Evolutionary conservation across 495 filamentous ascomycete genomes (phyloP), one percentile per base, ranked within the genome.

Genomic region (Lasiosphaeria hispida): DNA sequence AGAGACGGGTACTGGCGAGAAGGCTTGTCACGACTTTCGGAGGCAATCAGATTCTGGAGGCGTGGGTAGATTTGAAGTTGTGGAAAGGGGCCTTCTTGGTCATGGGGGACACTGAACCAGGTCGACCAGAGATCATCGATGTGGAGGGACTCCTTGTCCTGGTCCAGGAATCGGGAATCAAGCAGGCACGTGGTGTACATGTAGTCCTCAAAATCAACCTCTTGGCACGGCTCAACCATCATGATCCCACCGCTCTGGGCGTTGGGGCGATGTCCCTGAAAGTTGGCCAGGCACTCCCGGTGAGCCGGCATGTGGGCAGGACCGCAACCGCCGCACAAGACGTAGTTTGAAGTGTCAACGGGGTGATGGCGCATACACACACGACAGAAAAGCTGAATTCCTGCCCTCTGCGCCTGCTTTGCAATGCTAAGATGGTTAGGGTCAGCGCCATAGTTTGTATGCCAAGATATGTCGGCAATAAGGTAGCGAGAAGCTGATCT

Each of bases 101-200:
- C 45, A 41, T 55, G 61, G 13, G 61, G 61, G 14, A 63, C 56
- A 9, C 61, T 57, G 37, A 63, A 63, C 61, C 56, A 63, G 8
- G 56, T 63, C 8, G 61, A 55, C 52, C 57, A 57, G 3, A 59
- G 14, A 30, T 63, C 61, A 7, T 59, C 52, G 30, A 63, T 39
- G 30, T 63, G 55, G 9, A 59, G 45, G 5, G 41, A 49, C 4
- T 37, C 52, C n/a, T 49, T 58, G 38, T 55, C 47, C 4, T 50
- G 38, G 19, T 56, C 33, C 18, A 56, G 4, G 11, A 38, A 40
- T 1, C 41, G 10, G 15, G 56, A 59, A 19, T 63, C 61, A 10
- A 63, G 57, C 4, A 63, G 61, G 44, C 52, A 63, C 4, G 56
- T 34, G 10, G 17, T n/a, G n/a, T 50, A 50, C 13, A 18, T 33